These are phyloP conservation scores for Stagonosporopsis cucurbitacearum DNA, from an alignment of 2,329 filamentous ascomycete species.

Conservation along the genomic window DNA sequence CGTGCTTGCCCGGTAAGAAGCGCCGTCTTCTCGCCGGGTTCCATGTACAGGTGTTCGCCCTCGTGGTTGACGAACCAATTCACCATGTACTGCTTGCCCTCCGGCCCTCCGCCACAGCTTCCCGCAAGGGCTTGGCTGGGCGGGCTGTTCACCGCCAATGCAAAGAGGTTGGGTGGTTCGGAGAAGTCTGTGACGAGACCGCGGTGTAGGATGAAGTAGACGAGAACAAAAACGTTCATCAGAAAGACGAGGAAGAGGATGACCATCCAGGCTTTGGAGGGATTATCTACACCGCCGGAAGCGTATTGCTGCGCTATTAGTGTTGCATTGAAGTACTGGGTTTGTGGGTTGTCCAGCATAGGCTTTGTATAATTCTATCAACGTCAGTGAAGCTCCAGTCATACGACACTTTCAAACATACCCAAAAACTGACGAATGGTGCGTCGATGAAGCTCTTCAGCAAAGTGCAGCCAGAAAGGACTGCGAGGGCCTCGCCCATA, in stretches of 20 bases:
- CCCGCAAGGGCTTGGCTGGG: conserved; percentile 60
- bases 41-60: conserved; percentile 62
- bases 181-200: conserved; percentile 79
- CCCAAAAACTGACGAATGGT: conserved; percentile 63
- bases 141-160: conserved; percentile 71
- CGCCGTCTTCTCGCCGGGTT: conserved; percentile 48
- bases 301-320: conserved; percentile 73
- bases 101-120: conserved; percentile 63
- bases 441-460: conserved; percentile 65
- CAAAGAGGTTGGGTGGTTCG: conserved; percentile 77
- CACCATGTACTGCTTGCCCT: conserved; percentile 56
- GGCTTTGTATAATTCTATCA: conserved; percentile 44
- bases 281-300: conserved; percentile 65
- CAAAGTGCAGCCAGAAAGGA: conserved; percentile 71
- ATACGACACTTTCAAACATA: conserved; percentile 18
- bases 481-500: conserved; percentile 75
- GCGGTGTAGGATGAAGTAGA: conserved; percentile 65
- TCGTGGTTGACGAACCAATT: conserved; percentile 56
- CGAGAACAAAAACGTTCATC: conserved; percentile 70
- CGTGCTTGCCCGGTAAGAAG: conserved; percentile 21
- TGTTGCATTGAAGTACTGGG: conserved; percentile 68
- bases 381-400: background rate
- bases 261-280: conserved; percentile 71
- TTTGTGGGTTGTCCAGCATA: conserved; percentile 54
- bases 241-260: conserved; percentile 70